Conservation (phyloP, 345 rosid species). For the Boechera retrofracta region DNA sequence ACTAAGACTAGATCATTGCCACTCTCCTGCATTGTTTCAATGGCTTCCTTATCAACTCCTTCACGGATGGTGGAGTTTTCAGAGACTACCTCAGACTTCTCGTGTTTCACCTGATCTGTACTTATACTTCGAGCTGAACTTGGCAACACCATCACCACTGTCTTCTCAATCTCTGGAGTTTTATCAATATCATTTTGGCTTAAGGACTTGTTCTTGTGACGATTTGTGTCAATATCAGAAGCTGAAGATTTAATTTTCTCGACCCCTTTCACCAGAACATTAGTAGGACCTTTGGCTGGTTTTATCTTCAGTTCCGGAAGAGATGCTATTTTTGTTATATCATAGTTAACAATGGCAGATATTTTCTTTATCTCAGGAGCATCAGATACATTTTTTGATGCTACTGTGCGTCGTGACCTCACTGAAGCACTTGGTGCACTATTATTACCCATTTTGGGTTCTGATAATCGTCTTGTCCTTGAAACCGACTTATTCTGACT, state of each 20-base stretch:
- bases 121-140: conserved; percentile 48
- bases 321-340: conserved; percentile 75
- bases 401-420: conserved; percentile 54
- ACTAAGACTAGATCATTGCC: conserved; percentile 52
- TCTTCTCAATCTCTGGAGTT: conserved; percentile 66
- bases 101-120: conserved; percentile 39
- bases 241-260: conserved; percentile 48
- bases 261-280: conserved; percentile 44
- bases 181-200: conserved; percentile 60
- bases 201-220: conserved; percentile 46
- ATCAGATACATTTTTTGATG: conserved; percentile 50
- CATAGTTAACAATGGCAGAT: conserved; percentile 83
- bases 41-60: conserved; percentile 47
- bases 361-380: conserved; percentile 71
- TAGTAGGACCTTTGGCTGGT: conserved; percentile 51
- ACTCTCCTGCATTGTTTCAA: conserved; percentile 46
- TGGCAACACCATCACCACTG: conserved; percentile 63
- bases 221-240: conserved; percentile 45
- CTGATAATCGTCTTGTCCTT: conserved; percentile 81
- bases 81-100: conserved; percentile 43
- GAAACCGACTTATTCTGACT: conserved; percentile 59
- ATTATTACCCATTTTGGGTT: conserved; percentile 58
- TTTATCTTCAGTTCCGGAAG: conserved; percentile 78
- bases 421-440: conserved; percentile 53
- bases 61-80: conserved; percentile 46